These are phyloP conservation scores for Penicillium psychrofluorescens DNA, from an alignment of 495 filamentous ascomycete genomes.

Conservation along the genomic window DNA sequence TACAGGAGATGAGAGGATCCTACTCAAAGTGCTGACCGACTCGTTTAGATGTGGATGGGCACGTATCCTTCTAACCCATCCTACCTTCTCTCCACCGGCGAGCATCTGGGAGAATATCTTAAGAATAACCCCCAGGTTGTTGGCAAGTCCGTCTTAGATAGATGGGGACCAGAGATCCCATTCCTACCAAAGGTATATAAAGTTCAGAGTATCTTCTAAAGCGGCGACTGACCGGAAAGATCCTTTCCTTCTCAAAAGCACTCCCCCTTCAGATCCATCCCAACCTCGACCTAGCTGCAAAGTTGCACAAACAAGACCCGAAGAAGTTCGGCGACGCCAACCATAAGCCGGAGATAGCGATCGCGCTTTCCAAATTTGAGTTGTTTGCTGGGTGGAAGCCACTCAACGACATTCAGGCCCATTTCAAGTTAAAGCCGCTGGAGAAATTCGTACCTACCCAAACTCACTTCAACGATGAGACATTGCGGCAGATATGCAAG, in stretches of 20 bases:
- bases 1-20: background rate
- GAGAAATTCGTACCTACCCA: conserved; percentile 45
- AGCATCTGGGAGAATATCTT: conserved; percentile 58
- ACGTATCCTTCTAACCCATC: conserved; percentile 70
- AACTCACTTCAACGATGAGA: conserved; percentile 48
- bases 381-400: conserved; percentile 75
- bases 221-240: conserved; percentile 22
- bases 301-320: conserved; percentile 58
- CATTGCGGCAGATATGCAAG: conserved; percentile 52
- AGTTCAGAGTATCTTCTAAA: background rate
- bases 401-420: conserved; percentile 46
- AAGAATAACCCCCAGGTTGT: conserved; percentile 59
- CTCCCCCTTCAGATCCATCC: conserved; percentile 79
- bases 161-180: conserved; percentile 59
- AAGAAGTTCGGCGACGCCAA: conserved; percentile 63
- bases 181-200: conserved; percentile 61
- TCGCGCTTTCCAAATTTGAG: conserved; percentile 70
- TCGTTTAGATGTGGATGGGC: conserved; percentile 66
- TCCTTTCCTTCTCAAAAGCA: conserved; percentile 71
- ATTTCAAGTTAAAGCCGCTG: conserved; percentile 51
- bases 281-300: conserved; percentile 54
- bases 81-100: conserved; percentile 51
- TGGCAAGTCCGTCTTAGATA: conserved; percentile 54
- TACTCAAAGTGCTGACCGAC: background rate
- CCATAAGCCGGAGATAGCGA: conserved; percentile 78